These are phyloP conservation scores for Macrocystidia cucumis DNA, from an alignment of 1,284 basidiomycete genomes.

Conservation along the genomic window DNA sequence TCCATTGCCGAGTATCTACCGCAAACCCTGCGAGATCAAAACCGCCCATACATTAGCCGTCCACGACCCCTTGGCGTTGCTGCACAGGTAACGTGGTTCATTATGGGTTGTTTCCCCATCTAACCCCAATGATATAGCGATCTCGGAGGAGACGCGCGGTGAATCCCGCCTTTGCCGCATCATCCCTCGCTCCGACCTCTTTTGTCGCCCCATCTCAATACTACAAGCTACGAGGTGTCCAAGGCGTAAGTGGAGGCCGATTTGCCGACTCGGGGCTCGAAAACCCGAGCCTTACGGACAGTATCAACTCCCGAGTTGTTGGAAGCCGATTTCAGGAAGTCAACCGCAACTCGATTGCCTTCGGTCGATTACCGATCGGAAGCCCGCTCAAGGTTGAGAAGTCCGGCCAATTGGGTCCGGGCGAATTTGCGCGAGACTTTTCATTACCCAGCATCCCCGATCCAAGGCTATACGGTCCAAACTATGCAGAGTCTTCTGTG, in stretches of 20 bases:
- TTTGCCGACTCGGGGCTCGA: constrained; percentile 34
- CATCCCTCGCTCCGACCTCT: constrained; percentile 63
- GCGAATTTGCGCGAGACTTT: constrained; percentile 14
- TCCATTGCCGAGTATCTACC: constrained; percentile 47
- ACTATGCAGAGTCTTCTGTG: constrained; percentile 34
- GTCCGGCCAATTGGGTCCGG: constrained; percentile 36
- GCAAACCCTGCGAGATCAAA: constrained; percentile 25
- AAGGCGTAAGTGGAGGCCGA: constrained; percentile 53
- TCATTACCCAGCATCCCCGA: constrained; percentile 37
- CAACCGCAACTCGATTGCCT: constrained; percentile 47
- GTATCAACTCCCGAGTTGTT: constrained; percentile 52
- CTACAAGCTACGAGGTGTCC: constrained; percentile 59
- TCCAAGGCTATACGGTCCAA: constrained; percentile 44
- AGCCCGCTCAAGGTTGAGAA: constrained; percentile 50
- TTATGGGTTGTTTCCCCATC: no score
- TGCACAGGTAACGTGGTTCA: no score
- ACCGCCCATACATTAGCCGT: constrained; percentile 53
- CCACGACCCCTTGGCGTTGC: constrained; percentile 45
- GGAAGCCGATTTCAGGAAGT: constrained; percentile 70
- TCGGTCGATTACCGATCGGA: constrained; percentile 54
- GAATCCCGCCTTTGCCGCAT: constrained; percentile 55
- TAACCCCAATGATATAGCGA: constrained; percentile 21
- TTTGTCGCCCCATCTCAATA: constrained; percentile 75
- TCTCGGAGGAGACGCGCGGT: constrained; percentile 34
- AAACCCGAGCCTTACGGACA: constrained; percentile 44